Conservation (phyloP, 306 rosid genomes). For the Prunus mume region DNA sequence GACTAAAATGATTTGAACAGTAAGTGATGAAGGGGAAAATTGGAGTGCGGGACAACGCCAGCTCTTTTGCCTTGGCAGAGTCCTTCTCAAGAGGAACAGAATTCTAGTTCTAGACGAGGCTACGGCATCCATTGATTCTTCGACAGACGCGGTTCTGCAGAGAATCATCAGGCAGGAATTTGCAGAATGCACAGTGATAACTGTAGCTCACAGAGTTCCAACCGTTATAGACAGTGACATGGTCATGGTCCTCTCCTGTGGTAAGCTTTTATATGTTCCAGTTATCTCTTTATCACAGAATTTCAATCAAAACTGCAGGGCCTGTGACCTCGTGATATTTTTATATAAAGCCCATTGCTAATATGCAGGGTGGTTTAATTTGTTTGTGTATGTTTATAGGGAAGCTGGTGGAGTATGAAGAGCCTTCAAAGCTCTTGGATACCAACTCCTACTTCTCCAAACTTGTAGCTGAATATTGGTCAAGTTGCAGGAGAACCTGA, state of each 20-base stretch:
- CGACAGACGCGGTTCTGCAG: slow-evolving; percentile 64
- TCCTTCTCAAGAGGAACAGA: slow-evolving; percentile 61
- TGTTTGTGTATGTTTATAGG: slow-evolving; percentile 30
- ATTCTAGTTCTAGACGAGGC: slow-evolving; percentile 84
- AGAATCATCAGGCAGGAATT: slow-evolving; percentile 65
- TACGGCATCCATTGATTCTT: slow-evolving; percentile 74
- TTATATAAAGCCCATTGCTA: background rate
- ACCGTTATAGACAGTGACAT: slow-evolving; percentile 73
- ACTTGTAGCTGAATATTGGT: slow-evolving; percentile 84
- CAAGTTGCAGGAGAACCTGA: slow-evolving; percentile 51
- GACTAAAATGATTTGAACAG: slow-evolving; percentile 19
- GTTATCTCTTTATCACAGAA: background rate
- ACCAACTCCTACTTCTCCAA: slow-evolving; percentile 64
- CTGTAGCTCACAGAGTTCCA: slow-evolving; percentile 76
- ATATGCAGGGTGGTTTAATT: background rate
- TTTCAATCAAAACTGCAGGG: background rate
- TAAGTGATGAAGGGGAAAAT: slow-evolving; percentile 69
- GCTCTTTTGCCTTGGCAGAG: slow-evolving; percentile 71
- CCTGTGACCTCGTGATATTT: background rate
- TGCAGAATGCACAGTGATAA: slow-evolving; percentile 64
- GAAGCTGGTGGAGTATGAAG: slow-evolving; percentile 65
- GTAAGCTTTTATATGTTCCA: slow-evolving; percentile 27
- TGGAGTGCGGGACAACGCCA: slow-evolving; percentile 79
- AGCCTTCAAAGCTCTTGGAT: slow-evolving; percentile 61
- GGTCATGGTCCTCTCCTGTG: slow-evolving; percentile 71